Evolutionary conservation across 2,329 filamentous ascomycete genomes (phyloP).

Genomic region (Nemania sp.): DNA sequence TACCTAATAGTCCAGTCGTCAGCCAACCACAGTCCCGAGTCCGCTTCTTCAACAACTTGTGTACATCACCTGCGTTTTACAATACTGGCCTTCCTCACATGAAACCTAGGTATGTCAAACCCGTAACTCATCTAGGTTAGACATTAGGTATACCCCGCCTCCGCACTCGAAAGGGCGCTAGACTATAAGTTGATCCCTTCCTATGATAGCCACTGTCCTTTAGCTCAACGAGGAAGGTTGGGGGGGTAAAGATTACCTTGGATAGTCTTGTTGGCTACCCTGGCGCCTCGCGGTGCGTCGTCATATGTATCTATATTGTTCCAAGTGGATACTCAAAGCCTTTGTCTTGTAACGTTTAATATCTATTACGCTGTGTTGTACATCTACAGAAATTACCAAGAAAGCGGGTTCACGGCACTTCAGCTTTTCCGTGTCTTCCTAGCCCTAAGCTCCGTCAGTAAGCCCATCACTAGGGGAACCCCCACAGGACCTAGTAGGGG

Average conservation of each 20-base stretch:
- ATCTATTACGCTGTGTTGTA: slow-evolving; percentile 14
- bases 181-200: neutral
- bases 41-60: neutral
- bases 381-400: neutral
- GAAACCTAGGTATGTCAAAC: neutral
- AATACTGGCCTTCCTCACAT: neutral
- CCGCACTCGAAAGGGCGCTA: no score
- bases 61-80: neutral
- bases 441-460: slow-evolving; percentile 82
- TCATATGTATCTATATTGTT: no score
- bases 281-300: no score
- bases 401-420: slow-evolving; percentile 37
- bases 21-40: no score
- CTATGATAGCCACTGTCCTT: no score
- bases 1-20: no score
- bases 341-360: slow-evolving; percentile 10
- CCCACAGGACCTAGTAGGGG: slow-evolving; percentile 90
- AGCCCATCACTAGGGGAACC: slow-evolving; percentile 86
- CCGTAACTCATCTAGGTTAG: neutral
- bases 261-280: no score
- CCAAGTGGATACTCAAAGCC: neutral
- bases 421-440: slow-evolving; percentile 63
- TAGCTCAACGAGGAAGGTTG: neutral
- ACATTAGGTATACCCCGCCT: neutral
- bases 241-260: no score